phyloP scores from a whole-genome alignment of 768 basidiomycete species.

The Exsudoporus frostii region DNA sequence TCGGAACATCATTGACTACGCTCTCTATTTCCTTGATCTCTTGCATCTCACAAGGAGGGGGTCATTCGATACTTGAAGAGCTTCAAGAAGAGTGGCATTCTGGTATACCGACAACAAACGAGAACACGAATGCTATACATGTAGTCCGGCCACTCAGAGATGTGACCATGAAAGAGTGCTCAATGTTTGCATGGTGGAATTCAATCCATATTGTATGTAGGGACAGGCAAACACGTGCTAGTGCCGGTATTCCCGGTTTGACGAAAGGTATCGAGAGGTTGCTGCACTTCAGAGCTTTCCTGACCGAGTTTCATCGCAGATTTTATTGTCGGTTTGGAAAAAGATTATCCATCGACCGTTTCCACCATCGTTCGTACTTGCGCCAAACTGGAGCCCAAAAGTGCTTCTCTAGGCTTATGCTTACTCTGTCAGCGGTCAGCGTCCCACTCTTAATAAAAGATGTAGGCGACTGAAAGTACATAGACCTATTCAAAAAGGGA shows the following conservation, averaged over 20 bases:
- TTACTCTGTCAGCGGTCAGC: conserved; percentile 62
- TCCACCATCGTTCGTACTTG: conserved; percentile 81
- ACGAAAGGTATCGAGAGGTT: conserved; percentile 56
- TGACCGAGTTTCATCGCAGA: conserved; percentile 38
- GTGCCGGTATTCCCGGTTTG: conserved; percentile 58
- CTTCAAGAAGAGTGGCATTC: conserved; percentile 68
- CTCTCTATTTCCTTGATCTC: conserved; percentile 73
- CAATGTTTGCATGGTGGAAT: conserved; percentile 75
- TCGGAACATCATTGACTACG: conserved; percentile 78
- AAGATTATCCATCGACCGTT: conserved; percentile 83
- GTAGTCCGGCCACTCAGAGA: conserved; percentile 70
- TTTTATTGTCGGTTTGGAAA: conserved; percentile 77
- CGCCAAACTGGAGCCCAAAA: conserved; percentile 70
- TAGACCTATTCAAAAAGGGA: conserved; percentile 62
- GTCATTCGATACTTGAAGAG: conserved; percentile 67
- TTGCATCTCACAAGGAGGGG: conserved; percentile 72
- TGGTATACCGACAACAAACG: conserved; percentile 3
- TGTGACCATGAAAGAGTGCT: conserved; percentile 75
- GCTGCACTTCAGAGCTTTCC: background rate
- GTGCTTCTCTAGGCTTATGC: conserved; percentile 47
- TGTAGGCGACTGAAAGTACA: background rate
- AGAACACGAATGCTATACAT: conserved; percentile 33
- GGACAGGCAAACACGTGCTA: conserved; percentile 42
- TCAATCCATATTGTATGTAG: conserved; percentile 50
- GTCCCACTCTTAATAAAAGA: background rate